Evolutionary conservation across 2,329 filamentous ascomycete genomes (phyloP).

Genomic region (Bisporella sp.): DNA sequence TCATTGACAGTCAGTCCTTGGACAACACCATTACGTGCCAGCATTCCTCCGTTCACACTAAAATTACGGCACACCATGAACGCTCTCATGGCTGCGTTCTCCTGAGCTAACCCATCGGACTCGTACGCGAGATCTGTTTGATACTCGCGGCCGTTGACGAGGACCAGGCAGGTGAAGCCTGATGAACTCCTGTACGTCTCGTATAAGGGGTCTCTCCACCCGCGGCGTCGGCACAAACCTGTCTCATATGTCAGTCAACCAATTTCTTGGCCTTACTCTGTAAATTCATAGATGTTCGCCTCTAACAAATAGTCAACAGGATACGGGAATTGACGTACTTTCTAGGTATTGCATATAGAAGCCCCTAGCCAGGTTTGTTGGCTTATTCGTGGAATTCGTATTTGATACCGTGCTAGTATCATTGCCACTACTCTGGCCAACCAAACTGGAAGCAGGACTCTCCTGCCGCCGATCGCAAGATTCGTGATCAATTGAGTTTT

Average conservation of each 20-base stretch:
- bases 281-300: no score
- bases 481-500: no score
- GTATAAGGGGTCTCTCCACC: constrained; percentile 88
- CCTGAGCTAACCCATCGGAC: constrained; percentile 75
- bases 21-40: constrained; percentile 61
- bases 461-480: no score
- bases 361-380: no score
- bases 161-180: constrained; percentile 83
- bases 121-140: constrained; percentile 83
- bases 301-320: no score
- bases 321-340: no score
- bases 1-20: constrained; percentile 52
- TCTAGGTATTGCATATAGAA: no score
- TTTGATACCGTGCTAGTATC: no score
- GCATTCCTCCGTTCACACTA: constrained; percentile 92
- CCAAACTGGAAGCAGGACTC: no score
- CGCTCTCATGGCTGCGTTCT: constrained; percentile 90
- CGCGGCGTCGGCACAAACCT: constrained; percentile 92
- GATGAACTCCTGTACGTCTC: constrained; percentile 67
- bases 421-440: no score
- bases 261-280: neutral
- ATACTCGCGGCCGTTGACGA: constrained; percentile 95
- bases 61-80: constrained; percentile 99
- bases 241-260: constrained; percentile 24
- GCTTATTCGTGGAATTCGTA: no score